A percentile compares a stretch with the other conserved stretches of the same genome.
phyloP scores from a whole-genome alignment of 2,329 filamentous ascomycete species.

The Sporothrix globosa region DNA sequence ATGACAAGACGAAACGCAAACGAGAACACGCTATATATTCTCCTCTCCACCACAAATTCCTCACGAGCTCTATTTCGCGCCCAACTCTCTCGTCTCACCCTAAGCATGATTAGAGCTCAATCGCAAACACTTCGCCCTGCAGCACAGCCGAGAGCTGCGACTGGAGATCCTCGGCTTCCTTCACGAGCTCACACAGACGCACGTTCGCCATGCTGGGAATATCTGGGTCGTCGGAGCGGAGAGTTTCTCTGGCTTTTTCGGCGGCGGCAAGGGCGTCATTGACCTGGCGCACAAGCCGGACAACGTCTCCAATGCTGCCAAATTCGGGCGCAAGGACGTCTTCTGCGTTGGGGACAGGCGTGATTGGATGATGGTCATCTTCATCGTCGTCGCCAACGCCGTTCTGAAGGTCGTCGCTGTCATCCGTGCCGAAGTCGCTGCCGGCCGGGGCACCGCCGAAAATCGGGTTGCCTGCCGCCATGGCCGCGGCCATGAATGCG shows the following conservation, averaged over 20 bases:
- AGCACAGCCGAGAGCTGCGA: constrained; percentile 8
- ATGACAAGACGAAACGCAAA: background rate
- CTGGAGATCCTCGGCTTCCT: background rate
- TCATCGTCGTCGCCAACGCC: background rate
- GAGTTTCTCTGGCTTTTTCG: background rate
- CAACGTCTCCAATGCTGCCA: constrained; percentile 30
- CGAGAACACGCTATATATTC: background rate
- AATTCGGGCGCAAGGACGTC: constrained; percentile 27
- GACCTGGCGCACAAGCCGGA: constrained; percentile 24
- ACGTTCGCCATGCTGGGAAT: background rate
- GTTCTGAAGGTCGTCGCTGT: background rate
- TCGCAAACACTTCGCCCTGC: constrained; percentile 29
- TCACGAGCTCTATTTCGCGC: too few relatives aligned
- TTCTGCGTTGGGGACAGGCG: constrained; percentile 22
- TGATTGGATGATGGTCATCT: background rate
- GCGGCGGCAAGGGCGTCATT: background rate
- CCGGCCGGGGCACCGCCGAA: background rate
- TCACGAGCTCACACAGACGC: background rate
- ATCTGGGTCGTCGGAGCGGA: background rate
- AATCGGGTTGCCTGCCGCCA: background rate
- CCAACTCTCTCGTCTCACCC: background rate
- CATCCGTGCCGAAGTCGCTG: background rate
- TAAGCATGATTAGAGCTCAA: constrained; percentile 17
- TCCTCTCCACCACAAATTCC: background rate
- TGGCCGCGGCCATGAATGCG: constrained; percentile 14